A percentile compares a stretch with the other conserved stretches of the same genome.
Evolutionary conservation across 371 early-diverging fungal genomes (phyloP).

Genomic region (Coemansia sp.): DNA sequence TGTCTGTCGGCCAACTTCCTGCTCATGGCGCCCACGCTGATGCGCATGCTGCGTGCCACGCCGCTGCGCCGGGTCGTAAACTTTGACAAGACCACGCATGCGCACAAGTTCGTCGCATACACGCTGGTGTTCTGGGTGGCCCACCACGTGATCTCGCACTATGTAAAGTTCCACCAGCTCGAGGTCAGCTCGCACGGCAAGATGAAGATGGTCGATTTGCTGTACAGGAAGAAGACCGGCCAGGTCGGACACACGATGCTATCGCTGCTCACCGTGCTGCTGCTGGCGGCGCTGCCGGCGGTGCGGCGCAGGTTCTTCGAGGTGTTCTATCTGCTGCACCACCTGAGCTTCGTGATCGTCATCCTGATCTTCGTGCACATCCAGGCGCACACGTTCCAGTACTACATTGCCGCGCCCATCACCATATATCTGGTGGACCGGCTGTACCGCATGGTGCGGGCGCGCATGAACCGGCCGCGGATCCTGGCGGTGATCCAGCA

Average conservation of each 20-base stretch:
- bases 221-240: slow-evolving; percentile 55
- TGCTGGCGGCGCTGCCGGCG: slow-evolving; percentile 56
- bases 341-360: slow-evolving; percentile 61
- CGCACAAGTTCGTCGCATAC: slow-evolving; percentile 66
- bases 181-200: slow-evolving; percentile 19
- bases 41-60: slow-evolving; percentile 52
- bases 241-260: slow-evolving; percentile 66
- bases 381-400: slow-evolving; percentile 57
- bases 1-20: slow-evolving; percentile 42
- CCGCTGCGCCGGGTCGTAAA: slow-evolving; percentile 56
- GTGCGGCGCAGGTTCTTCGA: slow-evolving; percentile 65
- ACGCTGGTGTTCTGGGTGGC: slow-evolving; percentile 57
- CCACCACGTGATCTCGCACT: slow-evolving; percentile 53
- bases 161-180: slow-evolving; percentile 20
- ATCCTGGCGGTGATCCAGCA: slow-evolving; percentile 60
- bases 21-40: slow-evolving; percentile 49
- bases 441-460: slow-evolving; percentile 56
- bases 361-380: slow-evolving; percentile 62
- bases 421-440: slow-evolving; percentile 63
- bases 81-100: slow-evolving; percentile 65
- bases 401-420: slow-evolving; percentile 55
- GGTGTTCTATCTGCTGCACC: slow-evolving; percentile 72
- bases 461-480: slow-evolving; percentile 48
- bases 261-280: slow-evolving; percentile 57
- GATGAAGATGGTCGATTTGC: slow-evolving; percentile 5